These are phyloP conservation scores for Candida freyschussii DNA, from an alignment of 1,139 yeast genomes.

Conservation along the genomic window DNA sequence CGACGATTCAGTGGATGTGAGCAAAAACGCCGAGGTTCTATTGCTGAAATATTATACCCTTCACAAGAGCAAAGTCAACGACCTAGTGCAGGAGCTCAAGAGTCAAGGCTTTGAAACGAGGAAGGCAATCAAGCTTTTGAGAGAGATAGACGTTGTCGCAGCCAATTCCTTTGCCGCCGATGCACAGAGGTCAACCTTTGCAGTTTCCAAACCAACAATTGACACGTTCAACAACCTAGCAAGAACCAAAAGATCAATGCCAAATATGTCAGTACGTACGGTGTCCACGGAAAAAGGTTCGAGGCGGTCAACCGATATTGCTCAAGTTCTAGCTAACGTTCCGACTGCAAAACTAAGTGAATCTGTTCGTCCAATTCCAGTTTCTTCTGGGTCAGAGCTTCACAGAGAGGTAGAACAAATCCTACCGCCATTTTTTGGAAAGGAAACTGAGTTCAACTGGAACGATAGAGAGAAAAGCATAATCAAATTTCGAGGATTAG, in stretches of 20 bases:
- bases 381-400: slow-evolving; percentile 32
- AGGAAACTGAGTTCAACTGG: slow-evolving; percentile 93
- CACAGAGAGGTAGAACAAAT: slow-evolving; percentile 34
- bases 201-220: slow-evolving; percentile 17
- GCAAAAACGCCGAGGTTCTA: slow-evolving; percentile 32
- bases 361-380: slow-evolving; percentile 24
- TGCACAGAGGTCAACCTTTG: slow-evolving; percentile 4
- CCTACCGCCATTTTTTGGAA: slow-evolving; percentile 52
- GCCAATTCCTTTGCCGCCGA: slow-evolving; percentile 20
- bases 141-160: slow-evolving; percentile 29
- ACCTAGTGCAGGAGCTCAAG: slow-evolving; percentile 45
- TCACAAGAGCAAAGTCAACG: slow-evolving; percentile 39
- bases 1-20: slow-evolving; percentile 32
- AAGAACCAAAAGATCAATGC: slow-evolving; percentile 8
- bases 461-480: slow-evolving; percentile 60
- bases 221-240: slow-evolving; percentile 23
- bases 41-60: slow-evolving; percentile 38
- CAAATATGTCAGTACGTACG: background rate
- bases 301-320: slow-evolving; percentile 10
- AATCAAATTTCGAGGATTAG: slow-evolving; percentile 48
- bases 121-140: slow-evolving; percentile 31
- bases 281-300: background rate
- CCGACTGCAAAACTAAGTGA: slow-evolving; percentile 20
- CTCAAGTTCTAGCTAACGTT: slow-evolving; percentile 14
- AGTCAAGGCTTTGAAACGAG: slow-evolving; percentile 34